A percentile compares a stretch with the other conserved stretches of the same genome.
Conservation (phyloP, 345 rosid genomes). For the Viola odorata region DNA sequence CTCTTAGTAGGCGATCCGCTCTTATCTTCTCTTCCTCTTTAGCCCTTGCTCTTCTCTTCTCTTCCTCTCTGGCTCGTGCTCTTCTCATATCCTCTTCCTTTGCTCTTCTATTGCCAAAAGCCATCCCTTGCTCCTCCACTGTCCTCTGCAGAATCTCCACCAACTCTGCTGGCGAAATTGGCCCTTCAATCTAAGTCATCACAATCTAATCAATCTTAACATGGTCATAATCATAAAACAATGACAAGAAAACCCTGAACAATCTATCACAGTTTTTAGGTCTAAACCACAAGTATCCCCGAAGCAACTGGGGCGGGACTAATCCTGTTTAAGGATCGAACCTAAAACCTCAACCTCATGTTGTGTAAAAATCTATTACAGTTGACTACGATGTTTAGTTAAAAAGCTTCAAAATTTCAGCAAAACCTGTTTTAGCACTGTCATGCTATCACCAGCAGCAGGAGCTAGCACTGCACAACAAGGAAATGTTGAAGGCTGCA, state of each 20-base stretch:
- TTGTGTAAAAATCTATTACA: background rate
- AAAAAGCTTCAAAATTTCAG: too few species aligned
- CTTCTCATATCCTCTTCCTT: slow-evolving; percentile 15
- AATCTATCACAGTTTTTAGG: too few species aligned
- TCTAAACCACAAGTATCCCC: too few species aligned
- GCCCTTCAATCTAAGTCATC: slow-evolving; percentile 44
- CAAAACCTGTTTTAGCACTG: slow-evolving; percentile 50
- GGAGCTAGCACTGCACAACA: slow-evolving; percentile 54
- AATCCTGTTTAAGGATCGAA: too few species aligned
- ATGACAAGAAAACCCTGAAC: background rate
- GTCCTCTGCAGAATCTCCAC: slow-evolving; percentile 56
- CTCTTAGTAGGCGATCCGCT: slow-evolving; percentile 43
- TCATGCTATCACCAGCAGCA: slow-evolving; percentile 32
- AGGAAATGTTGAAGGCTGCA: slow-evolving; percentile 45
- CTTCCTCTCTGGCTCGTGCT: slow-evolving; percentile 31
- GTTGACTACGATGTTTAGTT: background rate
- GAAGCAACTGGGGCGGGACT: too few species aligned
- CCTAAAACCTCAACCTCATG: too few species aligned
- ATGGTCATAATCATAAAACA: too few species aligned
- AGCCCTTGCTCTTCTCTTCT: slow-evolving; percentile 28
- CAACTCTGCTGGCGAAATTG: slow-evolving; percentile 44
- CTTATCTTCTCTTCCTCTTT: slow-evolving; percentile 37
- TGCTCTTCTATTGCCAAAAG: slow-evolving; percentile 32
- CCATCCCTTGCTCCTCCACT: slow-evolving; percentile 52
- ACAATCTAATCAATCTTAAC: too few species aligned